These are phyloP conservation scores for Balansia obtecta DNA, from an alignment of 2,329 filamentous ascomycete species.

Conservation along the genomic window DNA sequence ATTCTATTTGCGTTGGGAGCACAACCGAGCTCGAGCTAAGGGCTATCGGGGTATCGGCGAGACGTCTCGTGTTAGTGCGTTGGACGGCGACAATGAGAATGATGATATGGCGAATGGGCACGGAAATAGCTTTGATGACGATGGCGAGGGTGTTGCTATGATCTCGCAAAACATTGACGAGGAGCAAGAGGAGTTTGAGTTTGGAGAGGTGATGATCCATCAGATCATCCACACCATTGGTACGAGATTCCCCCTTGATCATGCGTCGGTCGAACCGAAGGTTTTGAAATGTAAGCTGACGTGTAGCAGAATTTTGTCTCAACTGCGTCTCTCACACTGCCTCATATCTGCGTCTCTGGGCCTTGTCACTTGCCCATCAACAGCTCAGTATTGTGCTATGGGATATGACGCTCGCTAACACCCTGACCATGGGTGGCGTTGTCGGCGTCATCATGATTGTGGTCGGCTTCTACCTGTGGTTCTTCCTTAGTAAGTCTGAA, in stretches of 20 bases:
- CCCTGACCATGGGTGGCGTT: conserved; percentile 54
- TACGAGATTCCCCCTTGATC: conserved; percentile 31
- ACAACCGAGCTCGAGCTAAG: conserved; percentile 75
- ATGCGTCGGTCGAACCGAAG: not conserved
- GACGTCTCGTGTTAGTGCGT: conserved; percentile 71
- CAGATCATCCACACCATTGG: conserved; percentile 98
- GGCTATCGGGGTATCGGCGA: conserved; percentile 93
- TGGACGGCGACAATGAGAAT: conserved; percentile 77
- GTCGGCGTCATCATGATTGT: conserved; percentile 71
- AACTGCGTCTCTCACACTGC: conserved; percentile 99
- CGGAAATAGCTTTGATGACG: conserved; percentile 47
- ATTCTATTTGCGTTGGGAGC: conserved; percentile 84
- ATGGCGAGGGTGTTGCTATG: conserved; percentile 75
- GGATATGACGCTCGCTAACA: conserved; percentile 82
- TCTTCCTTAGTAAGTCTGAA: conserved; percentile 51
- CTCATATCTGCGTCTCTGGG: conserved; percentile 97
- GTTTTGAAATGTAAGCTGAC: conserved; percentile 16
- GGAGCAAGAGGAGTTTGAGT: conserved; percentile 94
- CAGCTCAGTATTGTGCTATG: conserved; percentile 93
- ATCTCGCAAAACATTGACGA: conserved; percentile 77
- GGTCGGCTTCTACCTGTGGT: conserved; percentile 78
- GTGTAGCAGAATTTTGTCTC: conserved; percentile 72
- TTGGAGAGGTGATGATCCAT: conserved; percentile 95
- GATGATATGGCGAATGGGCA: conserved; percentile 39
- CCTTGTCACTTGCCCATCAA: conserved; percentile 90